Evolutionary conservation across 2,329 filamentous ascomycete species (phyloP), one percentile per base, ranked within the genome.

Genomic region (Penicillium freii): DNA sequence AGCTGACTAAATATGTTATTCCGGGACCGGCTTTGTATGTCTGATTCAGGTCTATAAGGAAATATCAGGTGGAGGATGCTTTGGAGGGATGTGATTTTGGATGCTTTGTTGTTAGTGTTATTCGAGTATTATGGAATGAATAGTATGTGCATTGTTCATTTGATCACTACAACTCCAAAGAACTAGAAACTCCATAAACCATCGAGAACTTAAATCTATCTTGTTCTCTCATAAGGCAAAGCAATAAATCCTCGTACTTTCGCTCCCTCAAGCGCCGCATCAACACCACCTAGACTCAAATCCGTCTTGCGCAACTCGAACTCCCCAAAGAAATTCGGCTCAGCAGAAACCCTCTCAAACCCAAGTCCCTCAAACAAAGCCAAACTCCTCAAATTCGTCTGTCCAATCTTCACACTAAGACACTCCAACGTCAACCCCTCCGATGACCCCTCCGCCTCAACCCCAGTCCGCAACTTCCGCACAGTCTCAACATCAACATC

Each of bases 271-370:
- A 78, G 61, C 53, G 69, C 57, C 45, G 53, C 60, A 44, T 66
- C 60, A 38, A 74, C 63, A 40, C 59, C 64, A 33, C 61, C 65
- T 9, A 65, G 39, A 19, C 60, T 58, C 54, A 78, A 59, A 29
- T 72, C 69, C 45, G 56, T 62, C 54, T 72, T 73, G 54, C 81
- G 71, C 64, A 89, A 67, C 72, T 90, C 87, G 59, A 87, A 75
- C 71, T 90, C 87, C 0, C 85, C 85, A 77, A 90, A 90, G 71
- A 84, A 88, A 71, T 87, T 89, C 27, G 82, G 76, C 53, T 75
- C 74, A 25, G 77, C 77, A 0, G 69, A 69, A 9, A 79, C 74
- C 68, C 78, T 82, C 54, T 66, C 63, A 69, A 89, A 89, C 0
- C 83, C 82, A 11, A 86, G 61, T 33, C 79, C 79, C 64, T 86